These are phyloP conservation scores for Pseudevernia furfuracea DNA, from an alignment of 495 filamentous ascomycete species.

Conservation along the genomic window DNA sequence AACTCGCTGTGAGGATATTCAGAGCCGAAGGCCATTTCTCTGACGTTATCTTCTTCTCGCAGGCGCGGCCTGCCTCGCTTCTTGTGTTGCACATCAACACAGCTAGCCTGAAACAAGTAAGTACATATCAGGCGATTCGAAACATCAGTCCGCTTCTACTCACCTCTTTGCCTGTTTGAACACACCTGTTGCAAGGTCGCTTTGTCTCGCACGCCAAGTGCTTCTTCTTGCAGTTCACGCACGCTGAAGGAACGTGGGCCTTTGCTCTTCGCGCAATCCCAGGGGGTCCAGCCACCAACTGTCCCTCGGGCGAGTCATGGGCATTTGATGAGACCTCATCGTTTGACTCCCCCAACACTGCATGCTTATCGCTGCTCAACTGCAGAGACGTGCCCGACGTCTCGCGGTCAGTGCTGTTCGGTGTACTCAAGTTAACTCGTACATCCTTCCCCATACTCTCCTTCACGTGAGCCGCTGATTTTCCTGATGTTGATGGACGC, in stretches of 20 bases:
- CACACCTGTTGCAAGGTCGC: slow-evolving; percentile 55
- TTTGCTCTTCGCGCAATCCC: slow-evolving; percentile 66
- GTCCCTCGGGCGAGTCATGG: slow-evolving; percentile 25
- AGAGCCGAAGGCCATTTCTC: slow-evolving; percentile 29
- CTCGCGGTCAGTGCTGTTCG: slow-evolving; percentile 22
- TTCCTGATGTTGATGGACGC: slow-evolving; percentile 14
- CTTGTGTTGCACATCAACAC: slow-evolving; percentile 82
- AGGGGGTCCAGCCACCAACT: slow-evolving; percentile 23
- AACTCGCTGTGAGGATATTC: slow-evolving; percentile 23
- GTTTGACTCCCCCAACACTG: slow-evolving; percentile 18
- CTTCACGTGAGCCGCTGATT: slow-evolving; percentile 9
- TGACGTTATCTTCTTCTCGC: slow-evolving; percentile 61
- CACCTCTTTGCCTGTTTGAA: slow-evolving; percentile 58
- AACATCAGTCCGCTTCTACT: slow-evolving; percentile 26
- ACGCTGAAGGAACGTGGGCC: slow-evolving; percentile 92
- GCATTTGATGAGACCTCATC: slow-evolving; percentile 23
- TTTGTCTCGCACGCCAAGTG: slow-evolving; percentile 74
- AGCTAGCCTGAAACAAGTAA: slow-evolving; percentile 22
- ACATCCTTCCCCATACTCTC: slow-evolving; percentile 21
- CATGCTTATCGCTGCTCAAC: slow-evolving; percentile 11
- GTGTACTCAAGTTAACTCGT: slow-evolving; percentile 22
- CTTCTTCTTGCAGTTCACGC: slow-evolving; percentile 94
- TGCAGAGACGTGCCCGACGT: slow-evolving; percentile 20
- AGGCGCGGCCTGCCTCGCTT: slow-evolving; percentile 88
- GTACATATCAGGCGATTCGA: slow-evolving; percentile 3